Conservation (phyloP, 2,329 filamentous ascomycete species). For the Neopestalotiopsis sp. region DNA sequence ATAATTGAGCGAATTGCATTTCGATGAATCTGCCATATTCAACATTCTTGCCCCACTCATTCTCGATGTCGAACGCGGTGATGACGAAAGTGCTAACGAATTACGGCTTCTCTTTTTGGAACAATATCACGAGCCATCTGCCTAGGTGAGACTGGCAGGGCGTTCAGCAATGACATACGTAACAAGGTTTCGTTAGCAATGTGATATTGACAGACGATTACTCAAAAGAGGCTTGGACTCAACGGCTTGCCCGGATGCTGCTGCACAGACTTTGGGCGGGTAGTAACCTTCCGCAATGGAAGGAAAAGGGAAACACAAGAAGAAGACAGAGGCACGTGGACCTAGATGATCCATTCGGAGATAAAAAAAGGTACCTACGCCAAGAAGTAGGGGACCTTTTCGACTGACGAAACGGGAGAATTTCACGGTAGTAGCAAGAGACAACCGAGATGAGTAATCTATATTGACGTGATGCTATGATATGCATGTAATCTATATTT, state of each 20-base stretch:
- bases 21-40: not conserved
- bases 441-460: not conserved
- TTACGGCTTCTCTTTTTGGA: too few species aligned
- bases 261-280: not conserved
- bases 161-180: too few species aligned
- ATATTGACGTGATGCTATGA: not conserved
- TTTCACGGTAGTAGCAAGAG: not conserved
- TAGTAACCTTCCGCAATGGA: not conserved
- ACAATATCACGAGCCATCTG: too few species aligned
- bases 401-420: not conserved
- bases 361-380: not conserved
- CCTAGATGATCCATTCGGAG: too few species aligned
- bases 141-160: too few species aligned
- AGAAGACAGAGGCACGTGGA: too few species aligned
- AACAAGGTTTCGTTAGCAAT: not conserved
- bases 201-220: not conserved
- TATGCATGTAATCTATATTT: not conserved
- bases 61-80: too few species aligned
- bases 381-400: not conserved
- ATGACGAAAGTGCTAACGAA: too few species aligned
- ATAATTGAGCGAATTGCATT: constrained; percentile 5
- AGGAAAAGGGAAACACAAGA: not conserved
- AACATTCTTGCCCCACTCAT: too few species aligned
- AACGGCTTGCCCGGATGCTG: not conserved
- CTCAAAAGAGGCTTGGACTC: not conserved